Conservation (phyloP, 495 filamentous ascomycete genomes). For the Collariella sp. region DNA sequence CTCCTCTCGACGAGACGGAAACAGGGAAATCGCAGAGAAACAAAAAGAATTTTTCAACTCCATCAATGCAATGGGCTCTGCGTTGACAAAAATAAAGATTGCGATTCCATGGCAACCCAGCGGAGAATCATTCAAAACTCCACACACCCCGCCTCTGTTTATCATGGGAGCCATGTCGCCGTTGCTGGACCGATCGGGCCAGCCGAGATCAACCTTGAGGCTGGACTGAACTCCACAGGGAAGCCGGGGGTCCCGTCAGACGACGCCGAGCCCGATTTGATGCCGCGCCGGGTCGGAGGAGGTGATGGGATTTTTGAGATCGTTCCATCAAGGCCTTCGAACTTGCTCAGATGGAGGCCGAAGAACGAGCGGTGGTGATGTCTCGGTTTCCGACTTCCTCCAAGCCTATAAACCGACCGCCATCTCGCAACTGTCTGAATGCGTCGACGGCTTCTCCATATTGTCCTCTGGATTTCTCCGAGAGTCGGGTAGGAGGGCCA, state of each 20-base stretch:
- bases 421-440: too few species aligned
- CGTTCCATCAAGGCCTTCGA: too few species aligned
- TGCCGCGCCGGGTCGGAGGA: too few species aligned
- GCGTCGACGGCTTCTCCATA: too few species aligned
- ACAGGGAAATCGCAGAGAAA: neutral
- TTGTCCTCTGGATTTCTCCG: too few species aligned
- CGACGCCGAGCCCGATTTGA: neutral
- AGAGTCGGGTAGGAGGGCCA: too few species aligned
- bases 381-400: too few species aligned
- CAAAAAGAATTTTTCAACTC: neutral
- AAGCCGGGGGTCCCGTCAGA: neutral
- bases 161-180: neutral
- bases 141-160: neutral
- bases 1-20: neutral
- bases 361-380: too few species aligned
- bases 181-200: too few species aligned
- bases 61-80: neutral
- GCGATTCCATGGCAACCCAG: neutral
- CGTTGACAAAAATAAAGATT: neutral
- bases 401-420: too few species aligned
- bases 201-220: neutral
- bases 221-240: neutral
- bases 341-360: too few species aligned
- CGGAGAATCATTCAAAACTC: neutral
- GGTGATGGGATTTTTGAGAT: too few species aligned